Conservation (phyloP, 2,329 filamentous ascomycete species). For the Paracoccidioides lutzii region DNA sequence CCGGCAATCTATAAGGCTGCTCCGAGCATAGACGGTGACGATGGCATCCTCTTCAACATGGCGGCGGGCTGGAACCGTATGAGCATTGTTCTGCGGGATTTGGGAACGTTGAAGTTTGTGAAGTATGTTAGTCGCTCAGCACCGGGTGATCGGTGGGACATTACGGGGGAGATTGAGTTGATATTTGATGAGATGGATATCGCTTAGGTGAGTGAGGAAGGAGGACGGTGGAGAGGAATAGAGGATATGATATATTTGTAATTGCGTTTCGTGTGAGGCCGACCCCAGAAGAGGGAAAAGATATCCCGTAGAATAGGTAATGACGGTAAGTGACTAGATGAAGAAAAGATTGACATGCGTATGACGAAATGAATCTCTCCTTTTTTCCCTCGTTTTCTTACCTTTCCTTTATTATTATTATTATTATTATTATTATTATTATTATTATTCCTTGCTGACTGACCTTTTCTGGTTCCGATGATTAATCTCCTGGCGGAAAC, state of each 20-base stretch:
- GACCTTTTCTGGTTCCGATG: not conserved
- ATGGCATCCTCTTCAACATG: constrained; percentile 57
- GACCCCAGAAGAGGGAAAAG: too few species aligned
- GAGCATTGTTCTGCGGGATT: constrained; percentile 78
- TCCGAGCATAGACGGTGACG: constrained; percentile 46
- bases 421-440: not conserved
- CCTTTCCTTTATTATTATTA: not conserved
- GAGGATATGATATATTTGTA: constrained; percentile 1
- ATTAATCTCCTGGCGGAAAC: too few species aligned
- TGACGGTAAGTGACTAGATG: not conserved
- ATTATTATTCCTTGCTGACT: too few species aligned
- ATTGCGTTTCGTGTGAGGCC: not conserved
- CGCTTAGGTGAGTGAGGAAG: constrained; percentile 23
- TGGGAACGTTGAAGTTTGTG: constrained; percentile 77
- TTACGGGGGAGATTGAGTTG: constrained; percentile 67
- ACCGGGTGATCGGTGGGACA: constrained; percentile 83
- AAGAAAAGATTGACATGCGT: not conserved
- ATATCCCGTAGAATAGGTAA: not conserved
- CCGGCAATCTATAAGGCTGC: constrained; percentile 77
- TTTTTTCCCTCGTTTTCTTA: not conserved
- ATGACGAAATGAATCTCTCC: not conserved
- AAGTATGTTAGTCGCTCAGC: constrained; percentile 84
- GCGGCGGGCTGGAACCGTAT: constrained; percentile 76
- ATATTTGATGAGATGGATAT: constrained; percentile 42
- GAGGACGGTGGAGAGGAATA: constrained; percentile 4